Evolutionary conservation across 2,329 filamentous ascomycete species (phyloP).

Genomic region (Botrytis byssoidea): DNA sequence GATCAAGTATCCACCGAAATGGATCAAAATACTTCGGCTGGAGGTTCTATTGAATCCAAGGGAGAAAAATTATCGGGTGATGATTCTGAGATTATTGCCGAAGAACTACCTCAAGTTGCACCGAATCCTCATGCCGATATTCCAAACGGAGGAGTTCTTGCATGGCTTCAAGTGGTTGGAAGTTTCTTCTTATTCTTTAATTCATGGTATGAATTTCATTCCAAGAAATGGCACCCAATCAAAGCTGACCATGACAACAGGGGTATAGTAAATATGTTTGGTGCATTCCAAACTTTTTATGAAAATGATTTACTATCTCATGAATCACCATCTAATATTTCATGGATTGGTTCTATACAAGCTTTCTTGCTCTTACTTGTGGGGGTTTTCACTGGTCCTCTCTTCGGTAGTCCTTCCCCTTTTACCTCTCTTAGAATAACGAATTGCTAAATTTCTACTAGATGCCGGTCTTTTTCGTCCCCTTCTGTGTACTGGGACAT

Average conservation of each 20-base stretch:
- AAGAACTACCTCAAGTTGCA: neutral
- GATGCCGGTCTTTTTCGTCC: constrained; percentile 48
- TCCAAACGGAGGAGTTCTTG: constrained; percentile 50
- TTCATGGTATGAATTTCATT: constrained; percentile 44
- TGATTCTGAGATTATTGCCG: constrained; percentile 4
- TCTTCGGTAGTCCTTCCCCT: constrained; percentile 27
- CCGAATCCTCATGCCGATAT: constrained; percentile 2
- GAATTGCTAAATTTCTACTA: constrained; percentile 30
- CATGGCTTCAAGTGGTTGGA: constrained; percentile 55
- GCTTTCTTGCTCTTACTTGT: constrained; percentile 46
- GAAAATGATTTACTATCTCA: constrained; percentile 40
- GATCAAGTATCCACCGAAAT: neutral
- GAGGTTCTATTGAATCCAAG: neutral
- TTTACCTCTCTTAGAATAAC: neutral
- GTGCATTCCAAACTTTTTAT: constrained; percentile 56
- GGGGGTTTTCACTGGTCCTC: constrained; percentile 46
- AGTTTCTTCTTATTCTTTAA: constrained; percentile 55
- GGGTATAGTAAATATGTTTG: constrained; percentile 48
- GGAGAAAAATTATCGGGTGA: neutral
- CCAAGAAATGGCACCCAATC: neutral
- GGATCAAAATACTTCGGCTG: neutral
- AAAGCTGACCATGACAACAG: constrained; percentile 28
- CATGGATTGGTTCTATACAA: constrained; percentile 50
- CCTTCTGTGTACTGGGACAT: constrained; percentile 43
- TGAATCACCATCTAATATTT: constrained; percentile 44